Percentiles rank a stretch among this genome's conserved stretches.
phyloP scores from a whole-genome alignment of 1,284 basidiomycete genomes.

The Fomitopsis schrenkii region DNA sequence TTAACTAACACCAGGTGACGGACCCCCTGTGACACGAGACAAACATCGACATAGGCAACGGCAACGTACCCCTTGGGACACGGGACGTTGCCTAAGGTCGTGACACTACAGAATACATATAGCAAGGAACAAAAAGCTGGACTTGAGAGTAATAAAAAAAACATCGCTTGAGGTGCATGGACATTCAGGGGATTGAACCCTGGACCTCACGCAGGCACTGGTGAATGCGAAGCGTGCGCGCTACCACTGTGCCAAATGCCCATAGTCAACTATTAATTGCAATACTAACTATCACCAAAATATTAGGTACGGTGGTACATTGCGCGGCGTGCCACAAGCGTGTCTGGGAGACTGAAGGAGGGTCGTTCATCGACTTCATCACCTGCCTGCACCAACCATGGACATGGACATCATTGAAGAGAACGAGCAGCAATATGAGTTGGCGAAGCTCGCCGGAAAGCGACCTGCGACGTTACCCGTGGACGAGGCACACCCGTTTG shows the following conservation, averaged over 20 bases:
- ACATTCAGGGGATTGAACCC: slow-evolving; percentile 25
- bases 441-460: slow-evolving; percentile 10
- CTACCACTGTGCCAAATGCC: slow-evolving; percentile 19
- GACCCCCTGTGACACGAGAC: no score
- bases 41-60: no score
- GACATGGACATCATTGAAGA: slow-evolving; percentile 27
- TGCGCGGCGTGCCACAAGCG: no score
- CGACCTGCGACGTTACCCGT: slow-evolving; percentile 33
- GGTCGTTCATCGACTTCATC: neutral
- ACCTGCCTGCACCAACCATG: slow-evolving; percentile 13
- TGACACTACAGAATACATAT: no score
- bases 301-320: neutral
- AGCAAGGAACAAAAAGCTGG: no score
- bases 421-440: slow-evolving; percentile 8
- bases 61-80: no score
- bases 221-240: slow-evolving; percentile 26
- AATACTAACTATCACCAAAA: neutral
- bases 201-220: slow-evolving; percentile 20
- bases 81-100: no score
- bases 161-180: slow-evolving; percentile 4
- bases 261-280: neutral
- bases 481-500: slow-evolving; percentile 76
- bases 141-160: no score
- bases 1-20: no score
- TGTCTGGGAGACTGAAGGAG: no score